A percentile compares a stretch with the other conserved stretches of the same genome.
Evolutionary conservation across 257 asterid species (phyloP).

Genomic region (Solanum stenotomum): DNA sequence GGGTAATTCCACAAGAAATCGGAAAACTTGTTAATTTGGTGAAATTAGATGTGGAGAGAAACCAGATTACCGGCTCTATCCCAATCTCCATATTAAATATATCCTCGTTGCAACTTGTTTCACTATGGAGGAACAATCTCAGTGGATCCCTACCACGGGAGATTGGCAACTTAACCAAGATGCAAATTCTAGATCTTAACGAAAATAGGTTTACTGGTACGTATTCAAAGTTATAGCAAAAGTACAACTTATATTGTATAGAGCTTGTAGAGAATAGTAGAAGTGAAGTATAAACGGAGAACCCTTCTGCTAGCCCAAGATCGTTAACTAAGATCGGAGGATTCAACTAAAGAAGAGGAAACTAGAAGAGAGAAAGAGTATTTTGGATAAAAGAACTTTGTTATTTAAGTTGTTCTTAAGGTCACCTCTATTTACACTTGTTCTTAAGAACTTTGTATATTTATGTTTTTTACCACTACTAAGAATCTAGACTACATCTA

Average conservation of each 20-base stretch:
- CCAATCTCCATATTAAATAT: too few species aligned
- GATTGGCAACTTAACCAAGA: not conserved
- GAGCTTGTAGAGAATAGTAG: too few species aligned
- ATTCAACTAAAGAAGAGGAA: too few species aligned
- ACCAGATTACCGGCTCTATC: too few species aligned
- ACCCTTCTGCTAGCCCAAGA: not conserved
- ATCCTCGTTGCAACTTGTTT: rapidly evolving
- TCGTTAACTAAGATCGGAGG: not conserved
- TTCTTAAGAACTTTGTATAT: too few species aligned
- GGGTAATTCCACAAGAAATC: conserved; percentile 1
- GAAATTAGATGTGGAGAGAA: rapidly evolving
- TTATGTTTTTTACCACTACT: too few species aligned
- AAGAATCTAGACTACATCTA: too few species aligned
- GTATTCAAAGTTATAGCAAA: not conserved
- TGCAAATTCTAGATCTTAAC: rapidly evolving
- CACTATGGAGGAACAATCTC: rapidly evolving
- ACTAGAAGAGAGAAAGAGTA: too few species aligned
- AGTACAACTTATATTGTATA: not conserved
- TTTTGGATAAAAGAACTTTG: too few species aligned
- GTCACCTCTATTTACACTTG: too few species aligned
- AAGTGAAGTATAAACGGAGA: too few species aligned
- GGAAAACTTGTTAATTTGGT: not conserved
- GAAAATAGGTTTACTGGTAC: not conserved
- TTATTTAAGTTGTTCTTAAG: too few species aligned
- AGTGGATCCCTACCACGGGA: not conserved